Conservation (phyloP, 192 early-diverging fungal species). For the Mortierella hygrophila region DNA sequence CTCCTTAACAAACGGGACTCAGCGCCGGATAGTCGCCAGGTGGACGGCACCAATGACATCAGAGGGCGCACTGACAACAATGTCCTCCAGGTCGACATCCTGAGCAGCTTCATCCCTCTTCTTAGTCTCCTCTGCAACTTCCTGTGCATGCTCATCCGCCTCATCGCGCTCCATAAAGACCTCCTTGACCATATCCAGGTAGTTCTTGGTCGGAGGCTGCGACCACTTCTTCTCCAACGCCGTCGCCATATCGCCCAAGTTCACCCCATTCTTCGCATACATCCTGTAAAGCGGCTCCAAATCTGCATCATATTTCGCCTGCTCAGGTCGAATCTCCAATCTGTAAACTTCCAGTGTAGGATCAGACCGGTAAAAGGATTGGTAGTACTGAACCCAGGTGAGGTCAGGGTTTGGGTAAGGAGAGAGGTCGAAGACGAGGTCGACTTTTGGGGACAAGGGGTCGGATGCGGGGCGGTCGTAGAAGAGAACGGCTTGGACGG, state of each 20-base stretch:
- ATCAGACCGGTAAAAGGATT: slow-evolving; percentile 58
- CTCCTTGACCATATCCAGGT: slow-evolving; percentile 53
- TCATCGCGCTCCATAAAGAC: slow-evolving; percentile 53
- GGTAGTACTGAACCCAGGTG: slow-evolving; percentile 53
- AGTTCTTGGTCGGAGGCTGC: slow-evolving; percentile 40
- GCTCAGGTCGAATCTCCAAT: slow-evolving; percentile 61
- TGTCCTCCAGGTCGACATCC: slow-evolving; percentile 48
- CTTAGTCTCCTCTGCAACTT: slow-evolving; percentile 36
- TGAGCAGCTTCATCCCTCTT: slow-evolving; percentile 32
- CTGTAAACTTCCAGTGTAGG: slow-evolving; percentile 44
- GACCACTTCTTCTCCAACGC: slow-evolving; percentile 61
- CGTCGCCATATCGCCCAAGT: slow-evolving; percentile 54
- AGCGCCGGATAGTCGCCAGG: background rate
- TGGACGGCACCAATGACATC: background rate
- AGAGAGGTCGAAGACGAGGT: slow-evolving; percentile 63
- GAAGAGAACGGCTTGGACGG: slow-evolving; percentile 47
- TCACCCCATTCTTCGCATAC: slow-evolving; percentile 57
- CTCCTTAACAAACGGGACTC: background rate
- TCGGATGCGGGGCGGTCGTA: slow-evolving; percentile 47
- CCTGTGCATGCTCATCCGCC: slow-evolving; percentile 38
- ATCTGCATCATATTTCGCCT: slow-evolving; percentile 57
- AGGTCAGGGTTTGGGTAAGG: slow-evolving; percentile 61
- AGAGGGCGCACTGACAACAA: slow-evolving; percentile 46
- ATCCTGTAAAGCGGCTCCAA: slow-evolving; percentile 56
- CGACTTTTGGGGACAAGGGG: slow-evolving; percentile 44